Base-by-base conservation (phyloP, 495 filamentous ascomycete genomes). In the Aspergillus taichungensis region DNA sequence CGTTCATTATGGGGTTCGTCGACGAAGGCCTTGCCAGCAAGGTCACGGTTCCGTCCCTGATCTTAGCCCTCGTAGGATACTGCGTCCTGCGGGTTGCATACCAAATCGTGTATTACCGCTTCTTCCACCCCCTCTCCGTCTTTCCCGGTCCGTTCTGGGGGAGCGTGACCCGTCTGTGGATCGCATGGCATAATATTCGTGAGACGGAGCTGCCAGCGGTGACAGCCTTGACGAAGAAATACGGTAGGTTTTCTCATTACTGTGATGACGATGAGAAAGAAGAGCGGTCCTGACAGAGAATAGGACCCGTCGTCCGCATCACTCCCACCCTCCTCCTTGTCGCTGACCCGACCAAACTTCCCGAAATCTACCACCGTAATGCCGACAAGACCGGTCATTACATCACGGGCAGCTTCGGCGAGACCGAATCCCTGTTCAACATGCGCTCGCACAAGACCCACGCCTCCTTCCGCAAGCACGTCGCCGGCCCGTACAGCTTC, bases 111-210 rank as follows among this genome's bases (percentile, higher is more conserved):
- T 66, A 74, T 48, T 76, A 77, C 42, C 64, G 66, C 35, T 77
- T 72, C 56, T 74, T 77, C 45, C 71, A 75, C 42, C 73, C 74
- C 6, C 56, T 79, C 2, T 51, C 63, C 2, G 51, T 52, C 14
- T 76, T 76, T 43, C 76, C 75, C 0, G 76, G 76, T 12, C 75
- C 76, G 1, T 77, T 77, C 54, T 75, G 68, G 71, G 75, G 57
- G 8, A 64, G 55, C 13, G 65, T 77, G 5, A 74, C 76, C 13
- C 55, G 69, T 30, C 58, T 79, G 3, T 76, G 72, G 67, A 61
- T 75, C 36, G 65, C 71, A 34, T 68, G 65, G 54, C 69, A 71
- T 48, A 71, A 69, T 44, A 13, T 72, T 36, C 57, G 62, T n/a
- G 63, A 60, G 34, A 70, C 67, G 6, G 68, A 74, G 37, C 51